Percentiles rank a stretch among this genome's conserved stretches.
These are phyloP conservation scores for Ogataea saltuana DNA, from an alignment of 805 yeast genomes.

Conservation along the genomic window DNA sequence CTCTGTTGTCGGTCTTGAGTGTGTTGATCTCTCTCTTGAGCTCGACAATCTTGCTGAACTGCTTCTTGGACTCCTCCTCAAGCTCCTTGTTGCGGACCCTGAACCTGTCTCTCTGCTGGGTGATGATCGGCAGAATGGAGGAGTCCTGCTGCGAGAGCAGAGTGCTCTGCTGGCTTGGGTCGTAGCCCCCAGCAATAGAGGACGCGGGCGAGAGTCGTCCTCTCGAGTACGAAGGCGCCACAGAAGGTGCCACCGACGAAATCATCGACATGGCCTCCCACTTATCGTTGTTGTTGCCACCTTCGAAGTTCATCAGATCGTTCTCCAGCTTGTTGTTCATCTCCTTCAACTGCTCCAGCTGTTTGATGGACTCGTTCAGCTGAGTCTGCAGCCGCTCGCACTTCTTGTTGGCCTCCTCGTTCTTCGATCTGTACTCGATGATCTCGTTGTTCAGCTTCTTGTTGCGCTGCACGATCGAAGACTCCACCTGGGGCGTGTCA, in stretches of 20 bases:
- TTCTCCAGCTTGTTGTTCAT: constrained; percentile 67
- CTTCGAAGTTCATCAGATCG: constrained; percentile 65
- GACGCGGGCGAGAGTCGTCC: constrained; percentile 52
- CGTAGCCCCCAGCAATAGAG: constrained; percentile 46
- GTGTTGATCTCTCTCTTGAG: constrained; percentile 63
- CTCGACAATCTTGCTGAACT: constrained; percentile 52
- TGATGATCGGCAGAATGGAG: constrained; percentile 77
- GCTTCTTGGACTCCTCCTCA: constrained; percentile 75
- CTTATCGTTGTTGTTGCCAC: constrained; percentile 42
- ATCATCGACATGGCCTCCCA: constrained; percentile 68
- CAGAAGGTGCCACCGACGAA: constrained; percentile 49
- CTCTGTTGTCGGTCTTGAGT: constrained; percentile 72
- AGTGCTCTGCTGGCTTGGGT: constrained; percentile 10
- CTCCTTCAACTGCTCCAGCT: constrained; percentile 43
- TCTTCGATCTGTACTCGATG: constrained; percentile 62
- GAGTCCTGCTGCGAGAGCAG: constrained; percentile 35
- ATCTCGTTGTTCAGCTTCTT: constrained; percentile 71
- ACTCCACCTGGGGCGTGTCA: constrained; percentile 40
- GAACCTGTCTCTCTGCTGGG: constrained; percentile 94
- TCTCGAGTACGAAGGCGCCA: constrained; percentile 12
- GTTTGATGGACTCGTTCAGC: constrained; percentile 36
- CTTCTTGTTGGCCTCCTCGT: constrained; percentile 45
- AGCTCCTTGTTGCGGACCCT: constrained; percentile 79
- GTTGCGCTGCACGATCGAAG: constrained; percentile 60
- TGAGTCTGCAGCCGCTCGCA: constrained; percentile 43